Base-by-base conservation (phyloP, 2,329 filamentous ascomycete genomes). In the Xylaria sp. region DNA sequence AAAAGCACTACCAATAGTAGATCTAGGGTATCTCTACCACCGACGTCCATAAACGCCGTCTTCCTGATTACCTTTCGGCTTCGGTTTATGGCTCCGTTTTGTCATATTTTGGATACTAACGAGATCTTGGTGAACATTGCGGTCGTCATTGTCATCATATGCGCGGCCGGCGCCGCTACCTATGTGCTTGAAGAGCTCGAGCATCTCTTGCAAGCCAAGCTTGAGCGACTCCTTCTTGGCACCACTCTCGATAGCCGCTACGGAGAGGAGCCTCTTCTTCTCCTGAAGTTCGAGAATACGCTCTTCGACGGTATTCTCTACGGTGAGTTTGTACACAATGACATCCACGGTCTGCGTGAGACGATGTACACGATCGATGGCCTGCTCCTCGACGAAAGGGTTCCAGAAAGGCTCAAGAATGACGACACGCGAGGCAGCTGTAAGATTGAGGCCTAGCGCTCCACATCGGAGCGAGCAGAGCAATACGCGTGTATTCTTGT, bases 331-430 rank as follows among this genome's bases (percentile, higher is more conserved):
- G 85, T 97, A 99, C 71, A 99, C 93, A 65, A 95, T 89, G 40
- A 99, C 96, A 77, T 98, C 94, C 48, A 95, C 87, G 1, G 93
- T 97, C 81, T 99, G 96, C 48, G 97, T 98, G 62, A 99, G 90
- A n/a, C 96, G 93, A 79, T 99, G 96, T 31, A 99, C 96, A 63
- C 96, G 93, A 80, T 99, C 96, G 74, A 99, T 99, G 58, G 96
- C 96, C 84, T 99, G 96, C 80, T 99, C 96, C 83, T 99, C 96
- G 40, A 99, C 93, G 77, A 99, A 99, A 88, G 94, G 96, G 80
- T 99, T 99, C 96, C 96, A 99, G 81, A 99, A 99, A 0, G 96
- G 96, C 80, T 99, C 96, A 51, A 99, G 85, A 74, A 99, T 97
- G 61, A 99, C 90, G 3, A 99, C 96, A 20, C 96, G 88, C 70